Conservation (phyloP, 2,329 filamentous ascomycete genomes). For the Sclerotiophoma versabilis region DNA sequence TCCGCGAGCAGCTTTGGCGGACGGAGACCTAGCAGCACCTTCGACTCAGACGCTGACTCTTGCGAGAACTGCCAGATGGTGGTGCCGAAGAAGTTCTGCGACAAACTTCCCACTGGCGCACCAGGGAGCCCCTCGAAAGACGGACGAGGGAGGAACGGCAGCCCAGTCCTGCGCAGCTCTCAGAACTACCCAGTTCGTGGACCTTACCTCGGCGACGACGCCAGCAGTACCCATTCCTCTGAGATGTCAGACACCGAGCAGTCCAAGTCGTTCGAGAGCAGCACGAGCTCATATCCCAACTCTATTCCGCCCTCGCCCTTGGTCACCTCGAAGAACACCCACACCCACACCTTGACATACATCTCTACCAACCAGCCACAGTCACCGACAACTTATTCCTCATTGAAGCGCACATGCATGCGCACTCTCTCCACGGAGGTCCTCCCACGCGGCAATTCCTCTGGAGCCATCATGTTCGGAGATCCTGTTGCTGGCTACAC, state of each 20-base stretch:
- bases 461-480: constrained; percentile 65
- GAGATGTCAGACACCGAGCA: constrained; percentile 50
- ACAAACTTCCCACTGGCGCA: constrained; percentile 60
- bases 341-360: constrained; percentile 65
- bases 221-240: constrained; percentile 46
- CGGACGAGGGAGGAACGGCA: constrained; percentile 58
- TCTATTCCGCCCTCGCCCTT: constrained; percentile 52
- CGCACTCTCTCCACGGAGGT: constrained; percentile 65
- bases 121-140: constrained; percentile 60
- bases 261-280: constrained; percentile 46
- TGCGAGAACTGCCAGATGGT: constrained; percentile 66
- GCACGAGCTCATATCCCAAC: constrained; percentile 40
- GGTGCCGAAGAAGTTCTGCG: constrained; percentile 62
- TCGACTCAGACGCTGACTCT: constrained; percentile 58
- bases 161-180: constrained; percentile 62
- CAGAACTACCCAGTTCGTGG: constrained; percentile 62
- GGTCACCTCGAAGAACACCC: constrained; percentile 51
- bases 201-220: constrained; percentile 34
- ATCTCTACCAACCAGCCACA: constrained; percentile 64
- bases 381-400: constrained; percentile 61
- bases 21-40: constrained; percentile 44
- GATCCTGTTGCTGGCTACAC: constrained; percentile 64
- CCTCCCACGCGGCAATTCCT: constrained; percentile 62
- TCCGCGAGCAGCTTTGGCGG: constrained; percentile 41
- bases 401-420: constrained; percentile 64